phyloP scores from a whole-genome alignment of 1,284 basidiomycete species.

The Leccinum pachyderme region DNA sequence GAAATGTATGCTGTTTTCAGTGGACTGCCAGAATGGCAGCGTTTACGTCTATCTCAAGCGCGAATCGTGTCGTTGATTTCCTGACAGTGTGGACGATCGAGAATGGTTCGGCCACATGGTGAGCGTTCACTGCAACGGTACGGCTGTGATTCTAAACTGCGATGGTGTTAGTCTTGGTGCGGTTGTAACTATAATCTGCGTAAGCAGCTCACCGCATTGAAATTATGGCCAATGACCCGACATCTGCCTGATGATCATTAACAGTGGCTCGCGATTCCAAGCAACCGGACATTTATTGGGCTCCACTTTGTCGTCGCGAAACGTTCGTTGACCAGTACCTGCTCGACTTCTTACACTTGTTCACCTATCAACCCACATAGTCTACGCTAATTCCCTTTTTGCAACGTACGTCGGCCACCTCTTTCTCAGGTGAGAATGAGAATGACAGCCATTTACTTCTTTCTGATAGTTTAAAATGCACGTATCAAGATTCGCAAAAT shows the following conservation, averaged over 20 bases:
- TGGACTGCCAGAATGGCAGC: neutral
- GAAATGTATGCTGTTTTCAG: slow-evolving; percentile 28
- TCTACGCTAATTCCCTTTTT: slow-evolving; percentile 27
- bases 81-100: slow-evolving; percentile 51
- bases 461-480: slow-evolving; percentile 20
- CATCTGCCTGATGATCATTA: neutral
- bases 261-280: slow-evolving; percentile 44
- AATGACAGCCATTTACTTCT: neutral
- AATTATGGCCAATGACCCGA: neutral
- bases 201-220: slow-evolving; percentile 27
- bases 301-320: slow-evolving; percentile 49
- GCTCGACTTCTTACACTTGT: neutral
- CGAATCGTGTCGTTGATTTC: slow-evolving; percentile 45
- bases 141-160: neutral
- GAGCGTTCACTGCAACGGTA: slow-evolving; percentile 2
- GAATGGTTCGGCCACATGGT: slow-evolving; percentile 49
- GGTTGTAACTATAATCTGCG: slow-evolving; percentile 41
- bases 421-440: neutral
- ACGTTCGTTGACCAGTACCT: slow-evolving; percentile 28
- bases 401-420: slow-evolving; percentile 20
- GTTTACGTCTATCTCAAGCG: slow-evolving; percentile 25
- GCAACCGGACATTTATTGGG: slow-evolving; percentile 43
- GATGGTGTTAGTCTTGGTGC: slow-evolving; percentile 36
- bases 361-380: slow-evolving; percentile 3
- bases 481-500: slow-evolving; percentile 13